A percentile compares a stretch with the other conserved stretches of the same genome.
Evolutionary conservation across 768 basidiomycete genomes (phyloP).

Genomic region (Mycena polygramma): DNA sequence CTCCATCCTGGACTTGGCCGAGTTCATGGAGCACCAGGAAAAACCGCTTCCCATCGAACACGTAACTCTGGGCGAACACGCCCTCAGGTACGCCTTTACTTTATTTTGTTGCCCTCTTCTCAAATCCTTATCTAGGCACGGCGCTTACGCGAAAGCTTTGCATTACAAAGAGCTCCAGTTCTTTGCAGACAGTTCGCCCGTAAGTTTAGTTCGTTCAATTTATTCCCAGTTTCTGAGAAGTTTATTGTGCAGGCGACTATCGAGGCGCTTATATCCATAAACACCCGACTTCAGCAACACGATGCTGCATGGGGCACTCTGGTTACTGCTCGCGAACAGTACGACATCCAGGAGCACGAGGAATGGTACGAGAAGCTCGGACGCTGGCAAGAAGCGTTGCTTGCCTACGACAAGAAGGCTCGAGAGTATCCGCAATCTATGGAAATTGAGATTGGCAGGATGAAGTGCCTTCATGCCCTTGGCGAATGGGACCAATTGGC

Average conservation of each 20-base stretch:
- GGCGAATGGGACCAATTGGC: slow-evolving; percentile 98
- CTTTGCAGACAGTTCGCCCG: slow-evolving; percentile 90
- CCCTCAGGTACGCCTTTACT: slow-evolving; percentile 63
- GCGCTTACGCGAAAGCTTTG: slow-evolving; percentile 96
- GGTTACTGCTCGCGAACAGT: slow-evolving; percentile 88
- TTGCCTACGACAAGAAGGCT: slow-evolving; percentile 85
- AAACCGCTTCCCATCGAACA: slow-evolving; percentile 95
- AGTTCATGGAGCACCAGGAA: slow-evolving; percentile 99
- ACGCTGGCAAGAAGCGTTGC: slow-evolving; percentile 94
- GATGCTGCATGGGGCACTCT: slow-evolving; percentile 99
- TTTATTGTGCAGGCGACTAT: slow-evolving; percentile 66
- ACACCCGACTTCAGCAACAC: slow-evolving; percentile 95
- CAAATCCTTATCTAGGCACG: slow-evolving; percentile 55
- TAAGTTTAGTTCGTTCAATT: too few species aligned
- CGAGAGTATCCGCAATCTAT: slow-evolving; percentile 81
- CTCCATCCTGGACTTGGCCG: slow-evolving; percentile 91
- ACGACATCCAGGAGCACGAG: slow-evolving; percentile 92
- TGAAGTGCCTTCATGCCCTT: slow-evolving; percentile 96
- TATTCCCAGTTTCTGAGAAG: too few species aligned
- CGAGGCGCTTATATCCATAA: slow-evolving; percentile 95
- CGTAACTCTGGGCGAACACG: slow-evolving; percentile 92
- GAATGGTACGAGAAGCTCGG: slow-evolving; percentile 99
- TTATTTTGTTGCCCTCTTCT: too few species aligned
- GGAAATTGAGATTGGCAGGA: slow-evolving; percentile 87
- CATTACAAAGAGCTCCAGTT: slow-evolving; percentile 99